Percentiles rank a stretch among this genome's conserved stretches.
These are phyloP conservation scores for Erodium chrysanthum DNA, from an alignment of 441 rosid species.

Conservation along the genomic window DNA sequence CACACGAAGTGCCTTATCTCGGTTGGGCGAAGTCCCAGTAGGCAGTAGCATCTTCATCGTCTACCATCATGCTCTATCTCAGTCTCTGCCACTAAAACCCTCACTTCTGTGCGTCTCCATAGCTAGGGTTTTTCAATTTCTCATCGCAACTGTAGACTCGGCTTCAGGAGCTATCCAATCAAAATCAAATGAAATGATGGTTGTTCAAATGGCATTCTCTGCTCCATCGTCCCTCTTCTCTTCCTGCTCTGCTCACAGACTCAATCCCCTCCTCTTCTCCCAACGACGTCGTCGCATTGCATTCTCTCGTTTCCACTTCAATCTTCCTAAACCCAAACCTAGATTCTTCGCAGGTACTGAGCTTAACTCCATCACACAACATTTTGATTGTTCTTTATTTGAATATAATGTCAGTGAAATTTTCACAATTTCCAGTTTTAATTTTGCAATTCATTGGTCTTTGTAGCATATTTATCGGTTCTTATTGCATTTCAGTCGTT, in stretches of 20 bases:
- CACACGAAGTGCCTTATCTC: not conserved
- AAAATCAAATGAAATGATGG: constrained; percentile 20
- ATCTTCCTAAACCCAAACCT: constrained; percentile 9
- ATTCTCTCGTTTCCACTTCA: constrained; percentile 24
- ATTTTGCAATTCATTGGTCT: not conserved
- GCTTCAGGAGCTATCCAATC: not conserved
- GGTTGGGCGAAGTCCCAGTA: not conserved
- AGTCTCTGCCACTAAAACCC: constrained; percentile 19
- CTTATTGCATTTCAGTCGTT: constrained; percentile 38
- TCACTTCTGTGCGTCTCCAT: not conserved
- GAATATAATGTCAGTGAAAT: too few species aligned
- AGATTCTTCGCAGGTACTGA: constrained; percentile 32
- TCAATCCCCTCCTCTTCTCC: constrained; percentile 65
- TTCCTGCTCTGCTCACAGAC: constrained; percentile 41
- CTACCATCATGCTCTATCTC: not conserved
- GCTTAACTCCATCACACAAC: not conserved
- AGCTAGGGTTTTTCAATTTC: constrained; percentile 1
- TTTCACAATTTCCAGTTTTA: not conserved
- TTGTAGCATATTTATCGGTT: not conserved
- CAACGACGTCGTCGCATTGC: constrained; percentile 31
- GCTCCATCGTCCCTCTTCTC: constrained; percentile 34
- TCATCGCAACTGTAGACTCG: not conserved
- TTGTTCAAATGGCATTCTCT: constrained; percentile 37
- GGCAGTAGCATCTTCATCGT: not conserved
- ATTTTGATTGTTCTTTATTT: not conserved